phyloP scores from a whole-genome alignment of 106 monocot species.

The Dendrobium chrysotoxum region DNA sequence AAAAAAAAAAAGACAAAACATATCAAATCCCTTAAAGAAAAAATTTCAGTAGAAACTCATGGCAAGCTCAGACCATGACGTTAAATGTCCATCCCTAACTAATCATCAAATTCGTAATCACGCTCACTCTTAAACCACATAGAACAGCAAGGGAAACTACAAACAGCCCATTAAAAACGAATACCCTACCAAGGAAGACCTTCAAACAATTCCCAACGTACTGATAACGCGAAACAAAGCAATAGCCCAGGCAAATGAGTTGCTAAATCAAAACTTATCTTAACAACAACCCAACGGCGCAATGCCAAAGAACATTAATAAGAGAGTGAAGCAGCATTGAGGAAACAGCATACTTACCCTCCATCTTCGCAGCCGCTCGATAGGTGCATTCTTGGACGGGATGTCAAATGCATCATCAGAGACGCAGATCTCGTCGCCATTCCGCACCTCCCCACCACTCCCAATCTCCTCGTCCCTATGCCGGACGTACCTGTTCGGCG shows the following conservation, averaged over 20 bases:
- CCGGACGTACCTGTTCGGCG: slow-evolving; percentile 6
- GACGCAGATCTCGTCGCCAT: not conserved
- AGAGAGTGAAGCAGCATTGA: not conserved
- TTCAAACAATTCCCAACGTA: not conserved
- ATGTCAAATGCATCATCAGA: slow-evolving; percentile 31
- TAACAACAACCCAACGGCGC: not conserved
- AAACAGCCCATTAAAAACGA: not conserved
- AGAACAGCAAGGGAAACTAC: not conserved
- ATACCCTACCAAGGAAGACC: not conserved
- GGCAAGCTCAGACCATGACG: not conserved
- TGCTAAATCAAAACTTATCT: not conserved
- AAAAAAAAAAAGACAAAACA: not conserved
- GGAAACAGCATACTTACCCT: slow-evolving; percentile 20
- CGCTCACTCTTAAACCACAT: not conserved
- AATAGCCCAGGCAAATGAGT: not conserved
- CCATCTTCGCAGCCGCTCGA: slow-evolving; percentile 36
- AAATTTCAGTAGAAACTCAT: not conserved
- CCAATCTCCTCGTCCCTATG: slow-evolving; percentile 10
- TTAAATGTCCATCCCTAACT: not conserved
- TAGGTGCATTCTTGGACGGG: slow-evolving; percentile 38
- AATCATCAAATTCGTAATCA: not conserved
- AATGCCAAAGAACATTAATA: slow-evolving; percentile 5
- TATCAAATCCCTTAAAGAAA: not conserved
- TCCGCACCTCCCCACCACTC: not conserved
- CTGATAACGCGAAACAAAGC: not conserved